Conservation (phyloP, 495 filamentous ascomycete species). For the Coniosporium apollinis region DNA sequence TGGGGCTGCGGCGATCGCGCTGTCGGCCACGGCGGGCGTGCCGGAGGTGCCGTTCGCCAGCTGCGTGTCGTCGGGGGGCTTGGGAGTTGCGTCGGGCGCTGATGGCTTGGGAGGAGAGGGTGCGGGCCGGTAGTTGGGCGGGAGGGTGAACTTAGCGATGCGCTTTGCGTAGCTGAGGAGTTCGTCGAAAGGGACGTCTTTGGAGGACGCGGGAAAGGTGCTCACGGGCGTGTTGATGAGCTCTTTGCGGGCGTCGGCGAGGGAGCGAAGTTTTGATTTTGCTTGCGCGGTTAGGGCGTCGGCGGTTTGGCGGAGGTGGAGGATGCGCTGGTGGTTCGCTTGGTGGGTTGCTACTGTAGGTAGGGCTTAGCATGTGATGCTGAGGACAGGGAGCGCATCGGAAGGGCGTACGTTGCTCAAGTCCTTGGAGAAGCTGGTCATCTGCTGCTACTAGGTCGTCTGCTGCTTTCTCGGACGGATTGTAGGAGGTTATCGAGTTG, state of each 20-base stretch:
- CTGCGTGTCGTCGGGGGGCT: not conserved
- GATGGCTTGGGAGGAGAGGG: conserved; percentile 11
- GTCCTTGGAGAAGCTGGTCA: conserved; percentile 37
- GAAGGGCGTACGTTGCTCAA: conserved; percentile 34
- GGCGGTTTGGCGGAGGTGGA: conserved; percentile 42
- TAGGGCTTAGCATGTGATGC: conserved; percentile 1
- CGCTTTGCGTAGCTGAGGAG: conserved; percentile 55
- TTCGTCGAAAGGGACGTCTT: conserved; percentile 41
- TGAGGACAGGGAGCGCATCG: not conserved
- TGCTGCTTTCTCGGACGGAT: conserved; percentile 46
- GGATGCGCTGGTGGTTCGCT: conserved; percentile 44
- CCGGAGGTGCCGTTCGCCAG: conserved; percentile 6
- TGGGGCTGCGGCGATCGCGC: too few species aligned
- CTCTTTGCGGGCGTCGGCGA: conserved; percentile 51
- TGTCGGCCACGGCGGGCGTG: conserved; percentile 1
- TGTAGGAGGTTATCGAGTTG: conserved; percentile 63
- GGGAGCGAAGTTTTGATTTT: conserved; percentile 37
- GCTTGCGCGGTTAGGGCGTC: conserved; percentile 42
- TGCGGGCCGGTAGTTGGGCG: conserved; percentile 37
- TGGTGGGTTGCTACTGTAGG: conserved; percentile 48
- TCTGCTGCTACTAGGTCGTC: conserved; percentile 52
- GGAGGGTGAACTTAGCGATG: conserved; percentile 56
- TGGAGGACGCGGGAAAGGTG: conserved; percentile 23
- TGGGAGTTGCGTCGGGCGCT: conserved; percentile 10
- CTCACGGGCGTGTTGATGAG: conserved; percentile 41